A percentile compares a stretch with the other conserved stretches of the same genome.
Conservation (phyloP, 768 basidiomycete genomes). For the Exidia glandulosa region DNA sequence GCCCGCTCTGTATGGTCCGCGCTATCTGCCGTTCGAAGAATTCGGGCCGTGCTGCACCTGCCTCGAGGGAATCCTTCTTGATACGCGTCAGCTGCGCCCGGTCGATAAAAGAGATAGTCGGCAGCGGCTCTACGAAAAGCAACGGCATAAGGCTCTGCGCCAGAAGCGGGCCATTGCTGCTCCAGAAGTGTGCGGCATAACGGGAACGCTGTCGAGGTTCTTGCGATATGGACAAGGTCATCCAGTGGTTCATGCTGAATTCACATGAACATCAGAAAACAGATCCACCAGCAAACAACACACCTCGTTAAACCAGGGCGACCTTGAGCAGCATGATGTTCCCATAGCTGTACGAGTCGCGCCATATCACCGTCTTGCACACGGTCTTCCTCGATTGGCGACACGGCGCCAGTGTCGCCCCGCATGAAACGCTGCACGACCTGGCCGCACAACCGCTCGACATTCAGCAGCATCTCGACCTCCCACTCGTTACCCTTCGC, state of each 20-base stretch:
- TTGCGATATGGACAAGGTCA: constrained; percentile 62
- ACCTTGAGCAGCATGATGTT: not conserved
- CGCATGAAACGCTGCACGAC: not conserved
- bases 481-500: constrained; percentile 35
- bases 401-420: not conserved
- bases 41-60: constrained; percentile 17
- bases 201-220: constrained; percentile 65
- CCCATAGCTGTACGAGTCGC: not conserved
- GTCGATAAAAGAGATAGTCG: constrained; percentile 56
- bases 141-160: constrained; percentile 49
- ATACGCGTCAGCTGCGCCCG: constrained; percentile 52
- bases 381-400: not conserved
- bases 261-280: not conserved
- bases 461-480: constrained; percentile 28
- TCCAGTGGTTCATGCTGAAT: constrained; percentile 48
- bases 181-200: constrained; percentile 73
- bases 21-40: not conserved
- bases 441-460: constrained; percentile 7
- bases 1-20: not conserved
- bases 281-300: not conserved
- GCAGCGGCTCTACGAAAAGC: constrained; percentile 66
- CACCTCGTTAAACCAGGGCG: not conserved
- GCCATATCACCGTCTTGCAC: not conserved
- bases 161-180: constrained; percentile 20
- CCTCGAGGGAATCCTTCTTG: constrained; percentile 48